Evolutionary conservation across 2,329 filamentous ascomycete genomes (phyloP).

Genomic region (Talaromyces rugulosus): DNA sequence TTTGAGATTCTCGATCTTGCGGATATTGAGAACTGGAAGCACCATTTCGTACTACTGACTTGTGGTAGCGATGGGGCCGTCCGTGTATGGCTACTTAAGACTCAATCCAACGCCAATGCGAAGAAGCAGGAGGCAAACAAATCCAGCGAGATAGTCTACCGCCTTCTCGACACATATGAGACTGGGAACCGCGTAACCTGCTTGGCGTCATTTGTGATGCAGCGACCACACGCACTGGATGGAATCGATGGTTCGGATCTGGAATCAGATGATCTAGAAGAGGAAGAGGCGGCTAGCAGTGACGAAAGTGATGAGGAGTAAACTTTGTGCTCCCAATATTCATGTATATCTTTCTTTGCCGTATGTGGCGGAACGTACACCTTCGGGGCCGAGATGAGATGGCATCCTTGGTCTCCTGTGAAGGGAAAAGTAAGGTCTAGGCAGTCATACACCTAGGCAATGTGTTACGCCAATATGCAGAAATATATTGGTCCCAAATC

Average conservation of each 20-base stretch:
- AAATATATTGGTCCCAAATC: neutral
- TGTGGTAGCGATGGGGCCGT: slow-evolving; percentile 82
- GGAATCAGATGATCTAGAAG: slow-evolving; percentile 31
- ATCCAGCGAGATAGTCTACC: slow-evolving; percentile 13
- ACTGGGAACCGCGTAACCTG: slow-evolving; percentile 89
- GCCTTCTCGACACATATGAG: slow-evolving; percentile 70
- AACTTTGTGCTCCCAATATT: neutral
- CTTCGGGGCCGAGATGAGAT: neutral
- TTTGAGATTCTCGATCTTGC: slow-evolving; percentile 62
- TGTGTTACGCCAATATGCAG: neutral
- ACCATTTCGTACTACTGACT: slow-evolving; percentile 59
- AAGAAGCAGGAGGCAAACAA: slow-evolving; percentile 24
- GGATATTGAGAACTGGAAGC: slow-evolving; percentile 27
- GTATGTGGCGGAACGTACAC: neutral
- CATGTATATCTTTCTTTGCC: neutral
- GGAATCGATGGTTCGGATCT: slow-evolving; percentile 58
- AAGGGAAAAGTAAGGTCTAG: neutral
- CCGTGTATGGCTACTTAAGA: slow-evolving; percentile 65
- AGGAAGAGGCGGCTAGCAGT: slow-evolving; percentile 12
- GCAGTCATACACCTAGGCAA: neutral
- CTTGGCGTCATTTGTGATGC: slow-evolving; percentile 79
- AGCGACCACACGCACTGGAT: slow-evolving; percentile 51
- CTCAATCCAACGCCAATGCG: slow-evolving; percentile 13
- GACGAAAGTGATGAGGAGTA: slow-evolving; percentile 19
- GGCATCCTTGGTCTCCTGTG: neutral